Evolutionary conservation across 768 basidiomycete species (phyloP).

Genomic region (Xanthoconium purpureum): DNA sequence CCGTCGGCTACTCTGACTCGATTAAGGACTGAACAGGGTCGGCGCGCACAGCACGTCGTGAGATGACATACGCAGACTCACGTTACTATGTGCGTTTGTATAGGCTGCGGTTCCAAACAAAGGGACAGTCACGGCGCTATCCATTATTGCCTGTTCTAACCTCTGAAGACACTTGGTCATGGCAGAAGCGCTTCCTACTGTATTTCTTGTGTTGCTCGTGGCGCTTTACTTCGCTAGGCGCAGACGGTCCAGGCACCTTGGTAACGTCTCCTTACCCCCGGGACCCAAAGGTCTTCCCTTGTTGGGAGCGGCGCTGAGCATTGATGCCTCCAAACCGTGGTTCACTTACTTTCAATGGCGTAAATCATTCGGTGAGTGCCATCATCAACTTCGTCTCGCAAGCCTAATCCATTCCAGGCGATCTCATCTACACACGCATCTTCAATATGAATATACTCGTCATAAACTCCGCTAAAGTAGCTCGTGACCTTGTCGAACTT

Average conservation of each 20-base stretch:
- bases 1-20: too few species aligned
- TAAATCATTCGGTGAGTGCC: slow-evolving; percentile 17
- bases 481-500: slow-evolving; percentile 27
- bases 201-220: slow-evolving; percentile 9
- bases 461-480: slow-evolving; percentile 28
- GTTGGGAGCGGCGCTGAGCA: slow-evolving; percentile 23
- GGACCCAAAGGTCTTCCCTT: slow-evolving; percentile 49
- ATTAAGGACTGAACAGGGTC: too few species aligned
- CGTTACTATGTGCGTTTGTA: too few species aligned
- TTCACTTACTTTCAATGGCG: slow-evolving; percentile 34
- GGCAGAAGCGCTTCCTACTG: not conserved
- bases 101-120: too few species aligned
- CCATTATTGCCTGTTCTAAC: not conserved
- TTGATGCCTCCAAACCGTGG: slow-evolving; percentile 33
- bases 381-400: not conserved
- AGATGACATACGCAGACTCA: too few species aligned
- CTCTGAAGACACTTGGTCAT: not conserved
- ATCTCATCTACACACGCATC: slow-evolving; percentile 21
- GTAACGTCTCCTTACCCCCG: slow-evolving; percentile 37
- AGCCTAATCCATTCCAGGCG: slow-evolving; percentile 13
- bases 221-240: slow-evolving; percentile 13
- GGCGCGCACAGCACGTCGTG: too few species aligned
- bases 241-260: not conserved
- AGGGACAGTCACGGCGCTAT: too few species aligned
- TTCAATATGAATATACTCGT: slow-evolving; percentile 26